These are phyloP conservation scores for Suhomyces emberorum DNA, from an alignment of 805 yeast species.

Conservation along the genomic window DNA sequence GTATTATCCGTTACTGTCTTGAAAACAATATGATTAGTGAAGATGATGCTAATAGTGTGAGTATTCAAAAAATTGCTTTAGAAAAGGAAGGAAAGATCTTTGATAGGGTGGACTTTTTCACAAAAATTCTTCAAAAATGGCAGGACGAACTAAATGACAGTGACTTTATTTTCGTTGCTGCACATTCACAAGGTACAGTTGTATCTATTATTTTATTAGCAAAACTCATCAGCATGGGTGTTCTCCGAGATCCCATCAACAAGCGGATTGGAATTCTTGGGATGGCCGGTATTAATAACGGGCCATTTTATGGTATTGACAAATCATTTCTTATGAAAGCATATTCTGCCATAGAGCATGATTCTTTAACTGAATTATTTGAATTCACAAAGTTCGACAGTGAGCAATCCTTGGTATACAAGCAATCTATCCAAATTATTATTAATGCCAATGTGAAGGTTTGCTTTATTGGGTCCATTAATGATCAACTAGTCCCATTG, in stretches of 20 bases:
- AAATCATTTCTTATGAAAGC: conserved; percentile 81
- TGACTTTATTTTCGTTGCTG: conserved; percentile 85
- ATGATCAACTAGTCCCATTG: conserved; percentile 91
- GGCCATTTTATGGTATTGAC: conserved; percentile 91
- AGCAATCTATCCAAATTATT: conserved; percentile 62
- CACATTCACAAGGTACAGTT: conserved; percentile 96
- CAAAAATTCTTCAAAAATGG: conserved; percentile 69
- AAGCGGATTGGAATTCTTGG: conserved; percentile 70
- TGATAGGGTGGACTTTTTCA: conserved; percentile 80
- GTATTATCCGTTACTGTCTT: conserved; percentile 60
- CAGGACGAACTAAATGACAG: conserved; percentile 55
- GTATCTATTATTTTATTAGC: conserved; percentile 82
- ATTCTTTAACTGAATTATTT: conserved; percentile 79
- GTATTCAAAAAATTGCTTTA: conserved; percentile 85
- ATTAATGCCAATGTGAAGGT: conserved; percentile 72
- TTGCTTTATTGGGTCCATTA: conserved; percentile 81
- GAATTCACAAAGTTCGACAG: conserved; percentile 80
- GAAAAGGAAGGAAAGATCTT: conserved; percentile 92
- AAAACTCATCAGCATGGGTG: conserved; percentile 57
- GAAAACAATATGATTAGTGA: conserved; percentile 37
- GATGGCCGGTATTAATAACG: conserved; percentile 95
- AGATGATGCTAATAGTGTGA: conserved; percentile 29
- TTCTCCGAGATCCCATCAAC: conserved; percentile 33
- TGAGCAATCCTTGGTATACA: conserved; percentile 64
- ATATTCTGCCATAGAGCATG: conserved; percentile 85